Evolutionary conservation across 495 filamentous ascomycete species (phyloP), one percentile per base, ranked within the genome.

Genomic region (Apodospora peruviana): DNA sequence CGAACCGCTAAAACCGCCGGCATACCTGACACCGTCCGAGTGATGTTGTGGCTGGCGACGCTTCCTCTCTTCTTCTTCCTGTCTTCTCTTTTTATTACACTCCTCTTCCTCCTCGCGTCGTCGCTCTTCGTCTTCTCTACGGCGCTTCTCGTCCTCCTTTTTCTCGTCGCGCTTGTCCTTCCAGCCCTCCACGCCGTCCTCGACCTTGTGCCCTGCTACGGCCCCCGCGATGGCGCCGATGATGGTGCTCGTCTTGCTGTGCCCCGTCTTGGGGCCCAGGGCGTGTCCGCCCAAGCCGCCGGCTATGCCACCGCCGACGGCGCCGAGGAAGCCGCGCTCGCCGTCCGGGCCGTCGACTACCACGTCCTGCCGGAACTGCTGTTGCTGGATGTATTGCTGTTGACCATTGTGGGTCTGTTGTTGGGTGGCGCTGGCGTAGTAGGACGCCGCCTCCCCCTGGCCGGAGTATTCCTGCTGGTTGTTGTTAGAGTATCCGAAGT

Each of bases 121-220:
- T 14, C 41, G 40, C 50, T 40, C 25, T 19, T 51, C 55, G 11
- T 51, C 51, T 18, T 50, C 41, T 20, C 52, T 43, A 9, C 47
- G 40, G 5, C 41, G 24, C 21, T 53, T 43, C 55, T 34, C 27
- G 27, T 7, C 27, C 14, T 32, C 40, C 55, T 57, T 64, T 47
- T 66, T 53, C 34, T 69, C 64, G 40, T 68, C 55, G 14, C 57
- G 60, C 51, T 62, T 65, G 51, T 69, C 61, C 42, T 65, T 65
- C 59, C 64, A 65, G 37, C 66, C 62, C 2, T 55, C 53, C 12
- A 62, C 57, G 27, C 55, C 65, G 54, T 69, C 66, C 51, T 69
- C 56, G 29, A 67, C 37, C 40, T 69, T 69, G 47, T 66, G 62
- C 0, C 66, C 66, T 1, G 64, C 66, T 19, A 69, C 39, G 21